Evolutionary conservation across 768 basidiomycete genomes (phyloP).

Genomic region (Psilocybe cyanescens): DNA sequence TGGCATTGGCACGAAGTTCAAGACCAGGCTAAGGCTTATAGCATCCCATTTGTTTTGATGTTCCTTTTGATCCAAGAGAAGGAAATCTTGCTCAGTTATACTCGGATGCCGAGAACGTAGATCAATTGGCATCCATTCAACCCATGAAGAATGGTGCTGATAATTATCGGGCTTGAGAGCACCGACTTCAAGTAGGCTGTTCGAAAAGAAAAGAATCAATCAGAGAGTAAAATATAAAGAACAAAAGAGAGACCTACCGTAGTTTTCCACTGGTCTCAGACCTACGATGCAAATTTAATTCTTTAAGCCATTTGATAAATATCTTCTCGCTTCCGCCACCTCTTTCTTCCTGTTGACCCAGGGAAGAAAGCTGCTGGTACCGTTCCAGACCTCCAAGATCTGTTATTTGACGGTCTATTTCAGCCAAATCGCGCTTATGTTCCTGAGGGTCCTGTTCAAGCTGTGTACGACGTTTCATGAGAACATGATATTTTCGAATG

Average conservation of each 20-base stretch:
- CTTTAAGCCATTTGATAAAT: slow-evolving; percentile 75
- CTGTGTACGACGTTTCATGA: slow-evolving; percentile 70
- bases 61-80: slow-evolving; percentile 57
- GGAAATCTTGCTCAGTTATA: slow-evolving; percentile 87
- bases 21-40: slow-evolving; percentile 84
- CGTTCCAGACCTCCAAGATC: slow-evolving; percentile 75
- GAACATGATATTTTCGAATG: slow-evolving; percentile 81
- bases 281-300: slow-evolving; percentile 40
- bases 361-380: slow-evolving; percentile 83
- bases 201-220: neutral
- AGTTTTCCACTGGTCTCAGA: slow-evolving; percentile 32
- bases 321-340: slow-evolving; percentile 91
- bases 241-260: slow-evolving; percentile 35
- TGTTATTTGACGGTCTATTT: slow-evolving; percentile 66
- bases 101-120: slow-evolving; percentile 80
- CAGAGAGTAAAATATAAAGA: neutral
- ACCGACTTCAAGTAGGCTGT: slow-evolving; percentile 86
- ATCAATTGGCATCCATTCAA: slow-evolving; percentile 78
- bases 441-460: slow-evolving; percentile 39
- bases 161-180: slow-evolving; percentile 89
- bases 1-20: slow-evolving; percentile 86
- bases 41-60: slow-evolving; percentile 70
- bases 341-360: slow-evolving; percentile 80
- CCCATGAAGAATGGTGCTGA: slow-evolving; percentile 65
- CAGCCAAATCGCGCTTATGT: slow-evolving; percentile 40